Base-by-base conservation (phyloP, 192 early-diverging fungal species). In the Phlyctochytrium planicorne region DNA sequence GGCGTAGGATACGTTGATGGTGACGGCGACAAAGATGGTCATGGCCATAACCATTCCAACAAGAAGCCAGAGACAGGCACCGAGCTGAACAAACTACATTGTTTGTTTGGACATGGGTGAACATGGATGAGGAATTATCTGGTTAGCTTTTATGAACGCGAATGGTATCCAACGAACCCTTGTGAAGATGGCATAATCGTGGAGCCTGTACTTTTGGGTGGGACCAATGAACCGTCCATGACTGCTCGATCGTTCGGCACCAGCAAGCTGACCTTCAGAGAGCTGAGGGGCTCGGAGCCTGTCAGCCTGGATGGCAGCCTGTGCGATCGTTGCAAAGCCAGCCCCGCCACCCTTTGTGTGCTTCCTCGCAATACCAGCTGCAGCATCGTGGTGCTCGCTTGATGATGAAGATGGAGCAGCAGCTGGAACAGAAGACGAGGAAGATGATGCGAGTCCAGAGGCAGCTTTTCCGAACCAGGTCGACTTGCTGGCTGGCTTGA, bases 1-100 rank as follows among this genome's bases (percentile, higher is more conserved):
- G 27, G 55, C 55, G 55, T 57, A 57, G 20, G 55, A 57, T 4
- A 57, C 55, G 27, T 57, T 57, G 55, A 57, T 57, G 20, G 55
- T 25, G 12, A 57, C 27, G 55, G 55, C 55, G 27, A 25, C 20
- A 25, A 25, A 57, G 27, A 57, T 29, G 55, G 55, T 57, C 12
- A 10, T 20, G 10, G 4, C 27, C 12, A 57, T 12, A 29, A 57
- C 55, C 10, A 57, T 25, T 6, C 55, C 55, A 4, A 57, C 55
- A 14, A 57, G 20, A 29, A 57, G 16, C 55, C 55, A 57, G 4
- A 57, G 27, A 27, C 55, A 57, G 20, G 27, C 25, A 4, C 14
- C 55, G 25, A 57, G 6, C 25, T 57, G 55, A 47, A 47, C 40
- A 47, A 47, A 20, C 40, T n/a, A n/a, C n/a, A n/a, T n/a, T n/a